Percentiles rank a stretch among this genome's conserved stretches.
phyloP scores from a whole-genome alignment of 805 yeast genomes.

The Lipomyces mesembrius region DNA sequence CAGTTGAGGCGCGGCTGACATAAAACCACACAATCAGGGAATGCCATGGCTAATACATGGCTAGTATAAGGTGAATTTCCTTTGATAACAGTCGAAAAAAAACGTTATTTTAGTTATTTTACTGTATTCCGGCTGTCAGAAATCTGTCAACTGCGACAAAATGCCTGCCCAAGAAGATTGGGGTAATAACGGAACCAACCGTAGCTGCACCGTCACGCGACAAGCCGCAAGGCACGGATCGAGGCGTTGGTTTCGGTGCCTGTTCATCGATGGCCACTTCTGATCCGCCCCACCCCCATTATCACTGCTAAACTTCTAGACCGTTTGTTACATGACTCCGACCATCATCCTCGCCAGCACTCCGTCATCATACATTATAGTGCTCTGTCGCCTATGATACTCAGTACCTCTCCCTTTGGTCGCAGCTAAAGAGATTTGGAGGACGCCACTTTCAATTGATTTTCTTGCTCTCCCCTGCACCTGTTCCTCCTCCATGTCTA shows the following conservation, averaged over 20 bases:
- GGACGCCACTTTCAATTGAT: not conserved
- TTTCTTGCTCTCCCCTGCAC: slow-evolving; percentile 2
- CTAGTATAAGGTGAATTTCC: no score
- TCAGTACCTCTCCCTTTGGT: not conserved
- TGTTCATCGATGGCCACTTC: not conserved
- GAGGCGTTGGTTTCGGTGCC: not conserved
- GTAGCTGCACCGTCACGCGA: not conserved
- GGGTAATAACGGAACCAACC: not conserved
- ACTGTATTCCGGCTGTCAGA: no score
- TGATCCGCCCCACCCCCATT: not conserved
- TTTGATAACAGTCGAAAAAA: no score
- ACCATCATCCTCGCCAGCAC: not conserved
- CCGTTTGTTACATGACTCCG: not conserved
- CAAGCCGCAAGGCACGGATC: not conserved
- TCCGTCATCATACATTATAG: not conserved
- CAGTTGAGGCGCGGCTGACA: no score
- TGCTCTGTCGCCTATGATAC: not conserved
- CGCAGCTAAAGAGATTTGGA: not conserved
- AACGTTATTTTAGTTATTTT: no score
- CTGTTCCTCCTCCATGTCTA: slow-evolving; percentile 1
- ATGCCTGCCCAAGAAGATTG: no score
- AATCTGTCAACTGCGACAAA: no score
- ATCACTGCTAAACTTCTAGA: not conserved
- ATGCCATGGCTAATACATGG: no score
- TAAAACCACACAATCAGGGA: no score